Evolutionary conservation across 495 filamentous ascomycete genomes (phyloP), one percentile per base, ranked within the genome.

Genomic region (Penicillium arizonense): DNA sequence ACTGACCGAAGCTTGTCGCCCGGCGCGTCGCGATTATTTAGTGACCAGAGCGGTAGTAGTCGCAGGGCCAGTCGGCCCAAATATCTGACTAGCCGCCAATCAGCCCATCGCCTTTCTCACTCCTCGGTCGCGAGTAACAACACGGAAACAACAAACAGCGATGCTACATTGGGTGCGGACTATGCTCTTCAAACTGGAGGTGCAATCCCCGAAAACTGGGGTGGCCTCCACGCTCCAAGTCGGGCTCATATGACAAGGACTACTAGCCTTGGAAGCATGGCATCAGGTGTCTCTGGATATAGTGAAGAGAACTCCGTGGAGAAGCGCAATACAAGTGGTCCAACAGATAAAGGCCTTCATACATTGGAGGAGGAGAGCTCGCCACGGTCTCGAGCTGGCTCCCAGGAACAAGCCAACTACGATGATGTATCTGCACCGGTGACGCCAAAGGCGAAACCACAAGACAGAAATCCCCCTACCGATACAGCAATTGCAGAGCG

Each of bases 251-350:
- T 96, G 42, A 87, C 88, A 16, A 77, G 94, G 43, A 84, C 91
- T 10, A 86, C 91, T 32, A 97, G 92, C 64, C 80, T 97, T 47
- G 94, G 94, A 10, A 97, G 92, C 58, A 91, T 97, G 76, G 90
- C 89, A n/a, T 96, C 91, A 13, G 91, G 89, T 2, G 82, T 96
- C 20, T 92, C 92, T 18, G 87, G 86, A 14, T 80, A 85, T 50
- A 83, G 83, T 46, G 90, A 91, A 46, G 79, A 77, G 47, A 75
- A 73, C 41, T 63, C 63, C 50, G 62, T 72, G 13, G 75, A 76
- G 33, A 76, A 63, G 53, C 68, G 62, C 33, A 71, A 54, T 58
- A 53, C 64, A 5, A 73, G 61, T 39, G 66, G 67, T 13, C 69
- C 61, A 12, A 62, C 71, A 20, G 79, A 84, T 71, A 65, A 80